Base-by-base conservation (phyloP, 495 filamentous ascomycete genomes). In the Xylaria venustula region DNA sequence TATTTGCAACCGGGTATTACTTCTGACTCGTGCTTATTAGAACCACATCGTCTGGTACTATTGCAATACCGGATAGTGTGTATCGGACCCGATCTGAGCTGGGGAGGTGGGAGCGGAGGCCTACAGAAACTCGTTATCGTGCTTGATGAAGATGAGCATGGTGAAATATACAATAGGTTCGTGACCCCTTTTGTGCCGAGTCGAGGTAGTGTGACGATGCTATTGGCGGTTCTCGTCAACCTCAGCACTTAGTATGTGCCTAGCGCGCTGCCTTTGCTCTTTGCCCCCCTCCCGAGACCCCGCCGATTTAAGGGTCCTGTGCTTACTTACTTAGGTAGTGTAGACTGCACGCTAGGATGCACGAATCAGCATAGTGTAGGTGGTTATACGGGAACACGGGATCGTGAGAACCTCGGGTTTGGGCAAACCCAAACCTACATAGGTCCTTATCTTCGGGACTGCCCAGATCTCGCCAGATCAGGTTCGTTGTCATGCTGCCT, bases 221-320 rank as follows among this genome's bases (percentile, higher is more conserved):
- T 3, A 15, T 15, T 40, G 37, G 37, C 37, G 3, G 37, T 40
- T 15, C 12, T 55, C 23, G 40, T 32, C 11, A 15, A 19, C 40
- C 26, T 45, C 37, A 14, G 14, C 37, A 40, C 14, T 15, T 40
- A 40, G 7, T 15, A 34, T 11, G 11, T 34, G 30, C 4, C 30
- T 4, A 5, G 30, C 30, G 5, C 11, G 11, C 30, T 34, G 11
- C 30, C 11, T 34, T 11, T 34, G 30, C 11, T 34, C 34, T 28
- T 26, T n/a, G n/a, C n/a, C n/a, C n/a, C n/a, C n/a, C n/a, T n/a
- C 6, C 17, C 28, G 3, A 28, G 12, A 23, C 52, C 52, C 52
- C 40, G 52, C 53, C 26, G 20, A 23, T 55, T 23, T 55, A 44
- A 45, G 40, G 53, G 53, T 55, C 53, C 53, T 44, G n/a, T 12